Evolutionary conservation across 192 early-diverging fungal genomes (phyloP), one percentile per base, ranked within the genome.

Genomic region (Backusella psychrophila): DNA sequence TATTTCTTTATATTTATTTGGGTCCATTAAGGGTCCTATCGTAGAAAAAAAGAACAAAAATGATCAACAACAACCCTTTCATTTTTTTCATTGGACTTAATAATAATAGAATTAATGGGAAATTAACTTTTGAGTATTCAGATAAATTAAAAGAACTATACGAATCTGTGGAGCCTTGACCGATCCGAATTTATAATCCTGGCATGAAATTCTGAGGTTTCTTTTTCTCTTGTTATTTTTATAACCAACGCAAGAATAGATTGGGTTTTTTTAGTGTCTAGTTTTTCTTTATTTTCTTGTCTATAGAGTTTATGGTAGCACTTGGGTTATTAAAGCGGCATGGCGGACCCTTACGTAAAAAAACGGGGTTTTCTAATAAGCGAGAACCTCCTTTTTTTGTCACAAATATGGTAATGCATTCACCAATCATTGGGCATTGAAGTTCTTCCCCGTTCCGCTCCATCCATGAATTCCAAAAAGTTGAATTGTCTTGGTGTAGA

Each of bases 271-370:
- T 63, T 59, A 21, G 42, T 44, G 42, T 44, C 42, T 44, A 44
- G 15, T 29, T 14, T 11, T 63, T 63, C 56, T 63, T 63, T 63
- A 63, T 29, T 63, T 63, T 63, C 21, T 63, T 56, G 53, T 56
- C 19, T 56, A 56, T 56, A 7, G 23, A 56, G 21, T 21, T 56
- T 11, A 23, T 0, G n/a, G n/a, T 21, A 9, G 52, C 17, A 53
- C 52, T 53, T 33, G 6, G n/a, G 6, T 56, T 23, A 56, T 56
- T 56, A 56, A 56, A 56, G 53, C 21, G 56, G 56, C 8, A 59
- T 49, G 23, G 56, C 56, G 56, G 56, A 59, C 53, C 53, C 53
- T 56, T 56, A 56, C 53, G 53, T 56, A 56, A 56, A 49, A 49
- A 49, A 56, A 56, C 53, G 53, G 53, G 53, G 53, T 23, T 56